These are phyloP conservation scores for Chrysopogon serrulatus DNA, from an alignment of 176 grass and related monocot genomes.

Conservation along the genomic window DNA sequence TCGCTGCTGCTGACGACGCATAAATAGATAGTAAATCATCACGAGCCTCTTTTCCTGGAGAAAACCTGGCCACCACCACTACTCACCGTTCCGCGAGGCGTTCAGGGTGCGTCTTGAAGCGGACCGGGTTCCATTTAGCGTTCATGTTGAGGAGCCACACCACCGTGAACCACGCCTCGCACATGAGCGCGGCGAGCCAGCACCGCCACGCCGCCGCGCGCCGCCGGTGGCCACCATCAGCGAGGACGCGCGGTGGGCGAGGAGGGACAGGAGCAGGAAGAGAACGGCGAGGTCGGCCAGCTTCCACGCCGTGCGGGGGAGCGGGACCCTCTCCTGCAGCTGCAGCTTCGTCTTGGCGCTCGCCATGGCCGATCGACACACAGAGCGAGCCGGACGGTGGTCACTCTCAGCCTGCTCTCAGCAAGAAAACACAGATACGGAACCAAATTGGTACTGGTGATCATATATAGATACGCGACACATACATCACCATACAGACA, in stretches of 20 bases:
- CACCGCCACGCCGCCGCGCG: neutral
- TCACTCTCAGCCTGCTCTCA: too few species aligned
- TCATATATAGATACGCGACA: too few species aligned
- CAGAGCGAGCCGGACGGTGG: neutral
- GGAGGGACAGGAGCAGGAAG: constrained; percentile 26
- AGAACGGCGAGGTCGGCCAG: constrained; percentile 27
- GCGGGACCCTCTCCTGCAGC: constrained; percentile 31
- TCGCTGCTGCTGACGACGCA: neutral
- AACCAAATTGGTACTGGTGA: too few species aligned
- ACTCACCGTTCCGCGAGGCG: neutral
- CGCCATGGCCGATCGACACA: neutral
- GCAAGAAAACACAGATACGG: too few species aligned
- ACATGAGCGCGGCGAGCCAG: constrained; percentile 26
- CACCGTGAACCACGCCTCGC: constrained; percentile 45
- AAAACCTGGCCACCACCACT: too few species aligned
- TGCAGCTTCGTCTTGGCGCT: neutral
- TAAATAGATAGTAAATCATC: too few species aligned
- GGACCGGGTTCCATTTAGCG: constrained; percentile 34
- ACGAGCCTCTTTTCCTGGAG: too few species aligned
- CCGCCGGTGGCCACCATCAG: neutral
- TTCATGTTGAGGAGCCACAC: constrained; percentile 44
- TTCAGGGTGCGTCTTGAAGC: constrained; percentile 20
- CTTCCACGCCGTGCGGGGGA: neutral
- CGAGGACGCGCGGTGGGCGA: neutral
- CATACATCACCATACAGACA: too few species aligned